phyloP scores from a whole-genome alignment of 176 grass and related monocot genomes.

The Musa itinerans region DNA sequence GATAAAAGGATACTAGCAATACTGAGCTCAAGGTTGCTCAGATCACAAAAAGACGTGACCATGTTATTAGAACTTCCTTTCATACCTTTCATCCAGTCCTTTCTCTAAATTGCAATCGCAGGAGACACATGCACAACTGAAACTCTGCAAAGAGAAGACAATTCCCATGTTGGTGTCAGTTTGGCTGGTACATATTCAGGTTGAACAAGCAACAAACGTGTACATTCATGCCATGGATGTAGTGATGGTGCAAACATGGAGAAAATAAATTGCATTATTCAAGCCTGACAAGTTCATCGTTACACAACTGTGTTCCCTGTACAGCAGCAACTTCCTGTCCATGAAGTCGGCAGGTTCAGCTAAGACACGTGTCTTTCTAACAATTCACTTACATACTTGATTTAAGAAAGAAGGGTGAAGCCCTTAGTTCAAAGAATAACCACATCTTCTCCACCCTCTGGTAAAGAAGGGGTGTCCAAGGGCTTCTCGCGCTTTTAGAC shows the following conservation, averaged over 20 bases:
- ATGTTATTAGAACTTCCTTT: neutral
- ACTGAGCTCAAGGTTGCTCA: neutral
- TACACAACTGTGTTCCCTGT: neutral
- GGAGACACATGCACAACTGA: neutral
- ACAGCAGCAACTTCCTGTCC: neutral
- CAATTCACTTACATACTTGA: conserved; percentile 7
- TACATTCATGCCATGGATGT: neutral
- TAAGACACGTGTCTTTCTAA: neutral
- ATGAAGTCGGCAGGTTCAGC: neutral
- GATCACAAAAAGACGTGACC: neutral
- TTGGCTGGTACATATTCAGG: neutral
- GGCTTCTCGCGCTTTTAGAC: conserved; percentile 72
- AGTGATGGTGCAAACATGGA: neutral
- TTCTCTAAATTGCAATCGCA: neutral
- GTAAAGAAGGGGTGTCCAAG: conserved; percentile 91
- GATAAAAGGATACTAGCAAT: neutral
- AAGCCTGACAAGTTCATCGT: neutral
- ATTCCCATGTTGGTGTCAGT: neutral
- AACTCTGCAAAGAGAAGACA: neutral
- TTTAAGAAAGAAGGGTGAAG: neutral
- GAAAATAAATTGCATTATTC: conserved; percentile 5
- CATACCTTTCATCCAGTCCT: neutral
- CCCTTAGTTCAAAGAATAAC: conserved; percentile 13
- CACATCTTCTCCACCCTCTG: conserved; percentile 75
- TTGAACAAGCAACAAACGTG: neutral